phyloP scores from a whole-genome alignment of 2,329 filamentous ascomycete genomes.

The Arthrobotrys pseudoclavata region DNA sequence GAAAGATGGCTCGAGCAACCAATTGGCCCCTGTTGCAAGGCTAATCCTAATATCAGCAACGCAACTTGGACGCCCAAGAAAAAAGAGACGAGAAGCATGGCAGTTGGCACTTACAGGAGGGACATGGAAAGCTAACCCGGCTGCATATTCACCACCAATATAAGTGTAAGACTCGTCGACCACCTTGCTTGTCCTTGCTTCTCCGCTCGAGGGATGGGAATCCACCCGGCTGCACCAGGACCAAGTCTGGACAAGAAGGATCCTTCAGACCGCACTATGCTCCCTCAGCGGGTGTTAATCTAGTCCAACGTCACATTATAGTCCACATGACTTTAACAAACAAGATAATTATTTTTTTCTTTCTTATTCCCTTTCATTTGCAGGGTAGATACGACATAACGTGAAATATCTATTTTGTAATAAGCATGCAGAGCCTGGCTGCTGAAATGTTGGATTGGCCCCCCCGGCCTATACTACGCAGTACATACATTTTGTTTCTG shows the following conservation, averaged over 20 bases:
- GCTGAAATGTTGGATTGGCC: constrained; percentile 15
- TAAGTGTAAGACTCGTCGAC: constrained; percentile 15
- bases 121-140: constrained; percentile 44
- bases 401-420: constrained; percentile 29
- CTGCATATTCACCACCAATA: constrained; percentile 38
- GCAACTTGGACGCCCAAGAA: constrained; percentile 22
- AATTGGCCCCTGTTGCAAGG: constrained; percentile 36
- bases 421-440: constrained; percentile 15
- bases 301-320: constrained; percentile 53
- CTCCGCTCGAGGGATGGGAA: constrained; percentile 43
- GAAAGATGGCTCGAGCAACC: constrained; percentile 24
- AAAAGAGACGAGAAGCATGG: constrained; percentile 37
- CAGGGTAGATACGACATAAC: constrained; percentile 54
- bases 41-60: constrained; percentile 23
- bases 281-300: constrained; percentile 24
- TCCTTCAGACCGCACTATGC: constrained; percentile 49
- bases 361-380: constrained; percentile 21
- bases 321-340: constrained; percentile 54
- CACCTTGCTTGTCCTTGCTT: constrained; percentile 40
- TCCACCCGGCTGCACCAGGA: constrained; percentile 42
- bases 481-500: constrained; percentile 14
- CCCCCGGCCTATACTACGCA: constrained; percentile 19
- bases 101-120: constrained; percentile 29
- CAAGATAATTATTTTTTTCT: constrained; percentile 31
- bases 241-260: constrained; percentile 56